phyloP scores from a whole-genome alignment of 352 stramenopile genomes.

The Phytophthora fragariae region DNA sequence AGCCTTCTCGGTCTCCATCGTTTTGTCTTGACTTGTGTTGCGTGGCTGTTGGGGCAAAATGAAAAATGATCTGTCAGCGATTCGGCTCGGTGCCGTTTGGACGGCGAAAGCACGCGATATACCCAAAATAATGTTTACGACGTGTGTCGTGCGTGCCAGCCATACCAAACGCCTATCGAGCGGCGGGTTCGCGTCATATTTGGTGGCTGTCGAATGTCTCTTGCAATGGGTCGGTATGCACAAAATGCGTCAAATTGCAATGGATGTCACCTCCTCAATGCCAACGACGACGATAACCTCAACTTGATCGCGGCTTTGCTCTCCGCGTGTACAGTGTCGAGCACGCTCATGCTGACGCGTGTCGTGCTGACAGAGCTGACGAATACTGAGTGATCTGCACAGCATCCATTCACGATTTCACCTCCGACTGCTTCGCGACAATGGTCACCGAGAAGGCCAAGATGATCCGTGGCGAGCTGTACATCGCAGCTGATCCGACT shows the following conservation, averaged over 20 bases:
- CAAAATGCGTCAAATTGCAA: no score
- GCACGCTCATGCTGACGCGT: background rate
- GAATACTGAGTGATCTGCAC: background rate
- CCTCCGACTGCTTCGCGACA: no score
- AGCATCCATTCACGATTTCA: background rate
- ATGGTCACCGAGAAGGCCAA: slow-evolving; percentile 58
- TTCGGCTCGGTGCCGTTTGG: background rate
- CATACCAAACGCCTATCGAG: background rate
- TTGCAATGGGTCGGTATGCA: no score
- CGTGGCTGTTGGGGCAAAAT: background rate
- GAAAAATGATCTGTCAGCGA: background rate
- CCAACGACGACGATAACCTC: background rate
- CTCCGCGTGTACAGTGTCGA: background rate
- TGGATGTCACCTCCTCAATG: no score
- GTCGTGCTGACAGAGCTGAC: background rate
- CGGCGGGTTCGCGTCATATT: background rate
- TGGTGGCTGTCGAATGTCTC: background rate
- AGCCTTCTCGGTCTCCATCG: slow-evolving; percentile 50
- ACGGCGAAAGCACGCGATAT: background rate
- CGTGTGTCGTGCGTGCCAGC: background rate
- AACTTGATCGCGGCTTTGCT: background rate
- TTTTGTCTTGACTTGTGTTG: background rate
- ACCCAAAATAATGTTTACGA: background rate
- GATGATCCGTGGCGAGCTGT: slow-evolving; percentile 72
- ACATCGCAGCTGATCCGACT: slow-evolving; percentile 47